Percentiles rank a stretch among this genome's conserved stretches.
These are phyloP conservation scores for Eucalyptus paniculata DNA, from an alignment of 345 rosid genomes.

Conservation along the genomic window DNA sequence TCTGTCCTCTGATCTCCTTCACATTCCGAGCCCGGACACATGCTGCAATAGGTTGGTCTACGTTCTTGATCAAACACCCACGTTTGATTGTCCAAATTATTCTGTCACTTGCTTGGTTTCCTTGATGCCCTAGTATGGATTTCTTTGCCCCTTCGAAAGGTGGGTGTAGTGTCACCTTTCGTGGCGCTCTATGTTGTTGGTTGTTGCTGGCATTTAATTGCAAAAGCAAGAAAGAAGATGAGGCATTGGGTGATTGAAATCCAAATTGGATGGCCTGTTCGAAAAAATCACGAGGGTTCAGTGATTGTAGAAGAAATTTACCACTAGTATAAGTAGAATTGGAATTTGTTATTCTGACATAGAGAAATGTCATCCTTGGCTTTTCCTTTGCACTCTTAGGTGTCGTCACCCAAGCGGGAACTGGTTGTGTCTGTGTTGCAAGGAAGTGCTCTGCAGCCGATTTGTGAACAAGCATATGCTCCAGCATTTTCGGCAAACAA, in stretches of 20 bases:
- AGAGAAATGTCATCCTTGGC: too few relatives aligned
- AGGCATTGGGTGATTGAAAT: background rate
- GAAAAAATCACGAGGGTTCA: too few relatives aligned
- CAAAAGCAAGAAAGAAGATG: background rate
- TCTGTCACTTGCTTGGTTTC: background rate
- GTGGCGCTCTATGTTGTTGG: background rate
- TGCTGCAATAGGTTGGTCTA: conserved; percentile 43
- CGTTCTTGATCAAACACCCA: background rate
- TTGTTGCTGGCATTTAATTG: background rate
- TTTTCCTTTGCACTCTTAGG: too few relatives aligned
- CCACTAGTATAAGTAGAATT: too few relatives aligned
- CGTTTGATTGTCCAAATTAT: too few relatives aligned
- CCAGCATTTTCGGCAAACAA: too few relatives aligned
- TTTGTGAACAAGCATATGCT: too few relatives aligned
- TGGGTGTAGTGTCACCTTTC: background rate
- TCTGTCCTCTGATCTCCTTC: conserved; percentile 43
- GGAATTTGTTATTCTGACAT: too few relatives aligned
- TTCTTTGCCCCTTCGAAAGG: background rate
- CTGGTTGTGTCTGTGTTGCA: too few relatives aligned
- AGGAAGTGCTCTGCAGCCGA: too few relatives aligned
- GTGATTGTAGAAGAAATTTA: too few relatives aligned
- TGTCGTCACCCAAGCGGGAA: too few relatives aligned
- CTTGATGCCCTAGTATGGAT: background rate
- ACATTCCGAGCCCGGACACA: conserved; percentile 55
- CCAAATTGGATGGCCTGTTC: background rate